Evolutionary conservation across 2,329 filamentous ascomycete genomes (phyloP), one percentile per base, ranked within the genome.

Genomic region (Pseudogymnoascus sp.): DNA sequence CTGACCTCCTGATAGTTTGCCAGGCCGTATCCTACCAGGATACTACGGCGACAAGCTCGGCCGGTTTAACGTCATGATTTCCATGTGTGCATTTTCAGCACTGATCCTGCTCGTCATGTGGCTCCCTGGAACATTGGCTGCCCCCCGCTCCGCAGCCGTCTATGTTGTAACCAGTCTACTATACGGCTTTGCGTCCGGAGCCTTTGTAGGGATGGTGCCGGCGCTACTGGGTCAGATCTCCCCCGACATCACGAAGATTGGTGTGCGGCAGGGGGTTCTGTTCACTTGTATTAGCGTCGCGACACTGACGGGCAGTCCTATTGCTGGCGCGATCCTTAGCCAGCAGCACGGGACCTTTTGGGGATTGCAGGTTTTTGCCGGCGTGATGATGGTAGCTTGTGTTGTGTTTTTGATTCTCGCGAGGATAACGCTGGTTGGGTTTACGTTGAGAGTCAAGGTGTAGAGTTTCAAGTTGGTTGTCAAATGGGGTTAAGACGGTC

Each of bases 181-280:
- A 61, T 90, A 88, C 67, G 88, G 89, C 1, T 76, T 89, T 58
- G 79, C 79, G 2, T 83, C 80, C 0, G 86, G 85, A 0, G 84
- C 50, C 2, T 62, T 35, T 7, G 20, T 82, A 8, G 62, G 62
- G 2, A 57, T 68, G 20, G 41, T 77, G 0, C 83, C 87, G 0
- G 80, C 86, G 0, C 74, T 88, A 9, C 75, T 91, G n/a, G 86
- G 85, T 1, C 85, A 90, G 67, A 86, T 90, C 63, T 84, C 81
- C 1, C 43, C 43, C 4, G 83, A 88, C 58, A 79, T 89, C 25
- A 76, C 80, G 16, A 78, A 89, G 70, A 85, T 91, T 30, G 88
- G 88, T 14, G 79, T 84, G 2, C 79, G 88, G 6, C 84, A 81
- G 1, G 88, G 88, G 0, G 78, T 80, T 0, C 77, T 82, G n/a